These are phyloP conservation scores for Monilinia polystroma DNA, from an alignment of 2,329 filamentous ascomycete species.

Conservation along the genomic window DNA sequence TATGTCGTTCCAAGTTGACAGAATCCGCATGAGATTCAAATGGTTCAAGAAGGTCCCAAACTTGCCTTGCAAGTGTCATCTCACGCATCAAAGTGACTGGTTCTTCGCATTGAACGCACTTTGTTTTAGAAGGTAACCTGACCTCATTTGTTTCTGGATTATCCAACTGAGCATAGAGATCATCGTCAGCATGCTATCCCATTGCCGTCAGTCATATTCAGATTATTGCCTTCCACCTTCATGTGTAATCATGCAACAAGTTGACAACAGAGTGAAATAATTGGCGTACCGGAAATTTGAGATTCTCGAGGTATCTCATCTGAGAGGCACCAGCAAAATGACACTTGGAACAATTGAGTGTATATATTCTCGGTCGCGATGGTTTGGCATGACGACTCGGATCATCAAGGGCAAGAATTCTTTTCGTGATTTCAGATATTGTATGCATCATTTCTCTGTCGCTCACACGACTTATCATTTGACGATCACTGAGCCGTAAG, in stretches of 20 bases:
- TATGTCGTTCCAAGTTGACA: constrained; percentile 43
- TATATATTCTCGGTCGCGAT: constrained; percentile 41
- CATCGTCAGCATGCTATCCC: constrained; percentile 24
- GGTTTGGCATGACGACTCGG: constrained; percentile 39
- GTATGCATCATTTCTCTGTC: constrained; percentile 43
- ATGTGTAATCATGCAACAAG: background rate
- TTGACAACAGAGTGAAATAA: background rate
- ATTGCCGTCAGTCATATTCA: constrained; percentile 3
- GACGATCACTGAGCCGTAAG: constrained; percentile 40
- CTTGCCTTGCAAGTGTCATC: constrained; percentile 40
- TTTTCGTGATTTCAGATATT: constrained; percentile 42
- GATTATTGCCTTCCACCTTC: background rate
- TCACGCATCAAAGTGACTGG: constrained; percentile 42
- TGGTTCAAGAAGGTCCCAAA: constrained; percentile 43
- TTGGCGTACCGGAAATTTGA: constrained; percentile 38
- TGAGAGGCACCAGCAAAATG: constrained; percentile 44
- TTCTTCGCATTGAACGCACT: constrained; percentile 41
- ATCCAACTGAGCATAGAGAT: constrained; percentile 28
- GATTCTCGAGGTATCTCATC: constrained; percentile 36
- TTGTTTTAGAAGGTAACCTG: constrained; percentile 37
- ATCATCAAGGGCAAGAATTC: constrained; percentile 42
- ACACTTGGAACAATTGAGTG: constrained; percentile 42
- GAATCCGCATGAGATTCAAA: constrained; percentile 43
- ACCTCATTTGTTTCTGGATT: constrained; percentile 29
- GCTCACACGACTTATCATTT: constrained; percentile 44